phyloP scores from a whole-genome alignment of 805 yeast species.

The Ogataea wickerhamii region DNA sequence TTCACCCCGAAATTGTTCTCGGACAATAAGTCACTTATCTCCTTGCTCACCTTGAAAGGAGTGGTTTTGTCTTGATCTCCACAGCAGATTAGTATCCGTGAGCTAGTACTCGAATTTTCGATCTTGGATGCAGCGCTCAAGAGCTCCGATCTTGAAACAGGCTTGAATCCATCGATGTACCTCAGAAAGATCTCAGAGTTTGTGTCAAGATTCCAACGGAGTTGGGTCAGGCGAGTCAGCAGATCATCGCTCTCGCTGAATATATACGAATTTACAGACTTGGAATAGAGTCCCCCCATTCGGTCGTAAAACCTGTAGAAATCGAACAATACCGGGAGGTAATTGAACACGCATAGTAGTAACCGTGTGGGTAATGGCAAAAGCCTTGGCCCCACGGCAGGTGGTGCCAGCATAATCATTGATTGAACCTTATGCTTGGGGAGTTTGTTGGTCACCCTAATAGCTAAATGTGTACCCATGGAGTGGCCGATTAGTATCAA shows the following conservation, averaged over 20 bases:
- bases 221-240: slow-evolving; percentile 49
- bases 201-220: slow-evolving; percentile 69
- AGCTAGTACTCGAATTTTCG: slow-evolving; percentile 31
- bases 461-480: slow-evolving; percentile 51
- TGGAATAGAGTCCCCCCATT: slow-evolving; percentile 55
- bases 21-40: slow-evolving; percentile 29
- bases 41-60: slow-evolving; percentile 36
- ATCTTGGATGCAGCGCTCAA: slow-evolving; percentile 35
- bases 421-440: slow-evolving; percentile 42
- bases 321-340: slow-evolving; percentile 48
- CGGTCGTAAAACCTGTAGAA: slow-evolving; percentile 57
- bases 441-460: slow-evolving; percentile 38
- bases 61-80: slow-evolving; percentile 59
- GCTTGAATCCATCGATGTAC: slow-evolving; percentile 49
- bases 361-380: slow-evolving; percentile 17
- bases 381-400: slow-evolving; percentile 25
- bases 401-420: slow-evolving; percentile 46
- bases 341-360: slow-evolving; percentile 33
- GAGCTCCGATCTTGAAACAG: slow-evolving; percentile 44
- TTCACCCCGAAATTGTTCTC: slow-evolving; percentile 30
- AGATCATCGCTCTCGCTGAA: slow-evolving; percentile 28
- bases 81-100: slow-evolving; percentile 52
- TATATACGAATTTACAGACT: slow-evolving; percentile 58
- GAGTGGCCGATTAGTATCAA: slow-evolving; percentile 50
- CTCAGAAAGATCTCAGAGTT: slow-evolving; percentile 50